Base-by-base conservation (phyloP, 345 rosid species). In the Eucalyptus coolabah region DNA sequence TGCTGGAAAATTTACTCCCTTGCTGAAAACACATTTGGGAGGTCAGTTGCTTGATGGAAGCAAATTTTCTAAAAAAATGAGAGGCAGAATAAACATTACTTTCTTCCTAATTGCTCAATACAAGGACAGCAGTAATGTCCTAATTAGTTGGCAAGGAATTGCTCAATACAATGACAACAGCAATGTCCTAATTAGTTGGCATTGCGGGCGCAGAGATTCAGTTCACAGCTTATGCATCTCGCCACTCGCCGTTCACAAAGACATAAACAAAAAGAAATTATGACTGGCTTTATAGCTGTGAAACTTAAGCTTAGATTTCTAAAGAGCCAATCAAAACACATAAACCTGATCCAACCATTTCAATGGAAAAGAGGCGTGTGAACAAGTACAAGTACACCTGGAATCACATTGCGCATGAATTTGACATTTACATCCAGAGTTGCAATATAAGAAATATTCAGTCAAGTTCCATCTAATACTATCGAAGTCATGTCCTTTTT, bases 151-250 rank as follows among this genome's bases (percentile, higher is more conserved):
- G 91, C 95, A 98, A 34, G 37, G 37, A 40, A 19, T 87, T 54
- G 59, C 59, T 54, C 17, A 18, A 11, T 10, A 32, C 9, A 28
- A 90, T 54, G 80, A 86, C 0, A 15, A 23, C 9, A 67, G 89
- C 45, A 42, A 37, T 60, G 30, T 19, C 37, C 95, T 93, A 93
- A 97, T 99, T 93, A 96, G 93, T 92, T 97, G 92, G 91, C 95
- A 98, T 91, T 97, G 99, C 92, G 96, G 97, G 92, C 91, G 95
- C 90, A 98, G 86, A 90, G 94, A 93, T 93, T 98, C 98, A 2
- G 98, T 92, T 91, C 51, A 93, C 92, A 98, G 92, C 92, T 98
- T 96, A 95, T 96, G 99, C 60, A 94, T 59, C 82, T 96, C 99
- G 91, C 99, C 96, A 95, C 82, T 96, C 98, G 91, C 99, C 96